Evolutionary conservation across 768 basidiomycete genomes (phyloP).

Genomic region (Macrolepiota fuliginosa): DNA sequence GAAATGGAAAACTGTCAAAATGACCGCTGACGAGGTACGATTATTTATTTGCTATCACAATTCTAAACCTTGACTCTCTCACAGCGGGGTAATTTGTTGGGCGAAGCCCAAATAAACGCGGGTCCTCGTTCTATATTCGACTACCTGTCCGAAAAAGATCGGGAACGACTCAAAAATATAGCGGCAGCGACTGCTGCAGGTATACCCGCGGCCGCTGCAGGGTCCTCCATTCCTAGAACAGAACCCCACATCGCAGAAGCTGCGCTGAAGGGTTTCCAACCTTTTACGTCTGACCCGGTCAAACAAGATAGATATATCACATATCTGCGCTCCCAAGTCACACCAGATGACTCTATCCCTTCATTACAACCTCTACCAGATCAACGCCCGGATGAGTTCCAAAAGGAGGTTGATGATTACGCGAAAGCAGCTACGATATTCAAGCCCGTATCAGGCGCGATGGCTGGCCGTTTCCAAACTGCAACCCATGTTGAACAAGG

Average conservation of each 20-base stretch:
- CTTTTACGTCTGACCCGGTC: slow-evolving; percentile 69
- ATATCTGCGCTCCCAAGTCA: slow-evolving; percentile 76
- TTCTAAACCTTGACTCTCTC: not conserved
- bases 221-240: slow-evolving; percentile 41
- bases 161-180: slow-evolving; percentile 75
- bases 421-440: slow-evolving; percentile 86
- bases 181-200: slow-evolving; percentile 25
- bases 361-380: slow-evolving; percentile 51
- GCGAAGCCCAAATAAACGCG: slow-evolving; percentile 72
- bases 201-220: slow-evolving; percentile 18
- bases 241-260: slow-evolving; percentile 83
- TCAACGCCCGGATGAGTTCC: slow-evolving; percentile 67
- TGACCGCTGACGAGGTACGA: slow-evolving; percentile 73
- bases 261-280: slow-evolving; percentile 87
- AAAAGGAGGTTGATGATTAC: slow-evolving; percentile 83
- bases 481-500: slow-evolving; percentile 70
- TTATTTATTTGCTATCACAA: slow-evolving; percentile 1
- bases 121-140: slow-evolving; percentile 88
- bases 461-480: slow-evolving; percentile 92
- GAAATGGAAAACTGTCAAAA: slow-evolving; percentile 48
- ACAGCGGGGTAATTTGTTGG: slow-evolving; percentile 80
- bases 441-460: slow-evolving; percentile 87
- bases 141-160: slow-evolving; percentile 89
- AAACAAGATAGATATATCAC: slow-evolving; percentile 86
- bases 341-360: slow-evolving; percentile 38